Base-by-base conservation (phyloP, 306 rosid genomes). In the Quercus dentata region DNA sequence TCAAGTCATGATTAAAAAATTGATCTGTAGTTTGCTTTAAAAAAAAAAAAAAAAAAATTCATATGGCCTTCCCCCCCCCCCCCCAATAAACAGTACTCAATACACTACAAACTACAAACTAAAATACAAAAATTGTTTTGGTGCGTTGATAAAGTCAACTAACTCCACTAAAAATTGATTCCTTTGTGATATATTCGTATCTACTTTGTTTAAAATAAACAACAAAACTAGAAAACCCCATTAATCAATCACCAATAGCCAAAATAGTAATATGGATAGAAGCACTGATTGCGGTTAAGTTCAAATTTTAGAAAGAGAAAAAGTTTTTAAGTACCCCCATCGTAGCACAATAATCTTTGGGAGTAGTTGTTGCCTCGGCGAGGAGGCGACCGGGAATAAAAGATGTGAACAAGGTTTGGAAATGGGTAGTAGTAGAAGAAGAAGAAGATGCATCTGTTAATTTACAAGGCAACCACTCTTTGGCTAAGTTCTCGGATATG, bases 391-490 rank as follows among this genome's bases (percentile, higher is more conserved):
- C 73, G 51, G 51, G 73, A 57, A 73, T 28, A 28, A 49, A 49
- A 15, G 44, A 52, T 27, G 49, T 14, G 65, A 69, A 25, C 38
- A 49, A 56, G 73, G 69, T 27, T 75, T 82, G 86, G n/a, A 76
- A 61, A 77, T 82, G 85, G 65, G 55, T 38, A 21, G 33, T 74
- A 3, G 75, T 55, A 23, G 65, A 5, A 73, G 77, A 56, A 23
- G 65, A 5, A 73, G 77, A 38, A 46, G 44, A 30, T 14, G 71
- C 28, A 7, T 72, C 21, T 17, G n/a, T 20, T 61, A 51, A 23
- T 21, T 78, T 33, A 56, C 86, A 83, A 62, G 86, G 86, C 46
- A 79, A 76, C 86, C 86, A 79, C 31, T 75, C n/a, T 5, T 54
- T 75, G 69, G 80, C 83, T n/a, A 49, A 62, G 14, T 75, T 19